Percentiles rank a stretch among this genome's conserved stretches.
Evolutionary conservation across 2,329 filamentous ascomycete species (phyloP).

Genomic region (Lasiodiplodia theobromae): DNA sequence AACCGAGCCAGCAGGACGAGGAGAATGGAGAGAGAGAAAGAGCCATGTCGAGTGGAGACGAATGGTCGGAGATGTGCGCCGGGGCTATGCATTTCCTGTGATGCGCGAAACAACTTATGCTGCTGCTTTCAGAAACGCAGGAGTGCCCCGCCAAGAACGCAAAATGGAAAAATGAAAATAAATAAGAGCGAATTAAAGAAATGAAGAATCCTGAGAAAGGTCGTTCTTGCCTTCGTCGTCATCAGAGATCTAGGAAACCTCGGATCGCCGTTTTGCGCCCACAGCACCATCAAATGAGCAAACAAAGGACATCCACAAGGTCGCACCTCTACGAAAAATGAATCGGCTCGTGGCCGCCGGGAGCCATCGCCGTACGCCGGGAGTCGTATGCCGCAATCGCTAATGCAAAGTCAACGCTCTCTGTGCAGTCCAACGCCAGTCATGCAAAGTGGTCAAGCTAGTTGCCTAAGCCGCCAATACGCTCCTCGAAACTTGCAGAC

Average conservation of each 20-base stretch:
- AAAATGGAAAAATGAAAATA: constrained; percentile 1
- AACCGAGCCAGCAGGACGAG: background rate
- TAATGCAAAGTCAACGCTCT: constrained; percentile 30
- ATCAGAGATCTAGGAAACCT: constrained; percentile 15
- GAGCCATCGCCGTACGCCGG: constrained; percentile 25
- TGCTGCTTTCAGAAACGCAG: constrained; percentile 17
- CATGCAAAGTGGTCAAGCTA: constrained; percentile 22
- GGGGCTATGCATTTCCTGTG: constrained; percentile 16
- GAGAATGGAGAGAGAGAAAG: background rate
- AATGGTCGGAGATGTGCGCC: background rate
- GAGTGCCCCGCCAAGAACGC: constrained; percentile 13
- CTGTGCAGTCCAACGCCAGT: constrained; percentile 29
- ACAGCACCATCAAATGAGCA: background rate
- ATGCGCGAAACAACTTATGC: constrained; percentile 23
- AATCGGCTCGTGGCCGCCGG: constrained; percentile 13
- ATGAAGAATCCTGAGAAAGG: constrained; percentile 14
- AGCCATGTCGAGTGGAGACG: background rate
- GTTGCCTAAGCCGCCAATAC: constrained; percentile 39
- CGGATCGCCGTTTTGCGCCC: constrained; percentile 11
- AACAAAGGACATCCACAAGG: constrained; percentile 14
- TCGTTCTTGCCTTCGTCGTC: constrained; percentile 29
- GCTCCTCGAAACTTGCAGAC: constrained; percentile 49
- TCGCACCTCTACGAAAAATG: constrained; percentile 18
- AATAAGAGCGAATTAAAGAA: constrained; percentile 4
- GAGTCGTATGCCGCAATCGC: constrained; percentile 23